Base-by-base conservation (phyloP, 257 asterid genomes). In the Gentiana dahurica region DNA sequence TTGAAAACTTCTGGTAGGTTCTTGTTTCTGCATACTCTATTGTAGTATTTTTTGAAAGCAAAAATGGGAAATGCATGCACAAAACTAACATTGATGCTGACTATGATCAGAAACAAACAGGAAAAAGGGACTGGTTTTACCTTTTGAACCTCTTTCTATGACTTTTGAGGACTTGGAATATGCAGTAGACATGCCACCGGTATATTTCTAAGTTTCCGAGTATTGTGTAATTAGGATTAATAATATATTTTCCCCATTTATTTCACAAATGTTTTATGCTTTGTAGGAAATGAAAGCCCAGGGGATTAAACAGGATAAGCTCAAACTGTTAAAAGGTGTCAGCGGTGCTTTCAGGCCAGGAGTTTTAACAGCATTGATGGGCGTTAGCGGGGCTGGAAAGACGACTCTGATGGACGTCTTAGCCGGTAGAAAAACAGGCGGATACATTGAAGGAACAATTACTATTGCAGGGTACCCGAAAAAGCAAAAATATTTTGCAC, bases 311-410 rank as follows among this genome's bases (percentile, higher is more conserved):
- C 89, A 77, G 61, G 86, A 84, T 56, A 78, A 67, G 68, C 62
- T 87, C 61, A 83, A 78, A 72, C 75, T 87, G 57, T 74, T 87
- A 64, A 83, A 65, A 36, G 74, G 79, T 56, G 75, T 87, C 33
- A 84, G 89, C 8, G 96, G 96, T 47, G 92, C 89, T 63, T 84
- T 87, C 62, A 79, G 71, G 60, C 96, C 96, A 1, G 92, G 96
- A 2, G 87, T 87, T 59, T 85, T 86, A 60, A 87, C 96, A 47
- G 96, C 96, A 49, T 73, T 87, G 65, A 76, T 87, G 47, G 96
- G 96, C 36, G 89, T 87, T 13, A 87, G 95, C 51, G 96, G 96
- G 56, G 96, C 96, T 56, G 96, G 96, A 8, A 87, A 87, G 77
- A 87, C 90, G 44, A 87, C 95, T 53, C 82, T 87, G 57, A 84